Evolutionary conservation across 164 flowering plant genomes (phyloP).

Genomic region (Kalanchoe fedtschenkoi): DNA sequence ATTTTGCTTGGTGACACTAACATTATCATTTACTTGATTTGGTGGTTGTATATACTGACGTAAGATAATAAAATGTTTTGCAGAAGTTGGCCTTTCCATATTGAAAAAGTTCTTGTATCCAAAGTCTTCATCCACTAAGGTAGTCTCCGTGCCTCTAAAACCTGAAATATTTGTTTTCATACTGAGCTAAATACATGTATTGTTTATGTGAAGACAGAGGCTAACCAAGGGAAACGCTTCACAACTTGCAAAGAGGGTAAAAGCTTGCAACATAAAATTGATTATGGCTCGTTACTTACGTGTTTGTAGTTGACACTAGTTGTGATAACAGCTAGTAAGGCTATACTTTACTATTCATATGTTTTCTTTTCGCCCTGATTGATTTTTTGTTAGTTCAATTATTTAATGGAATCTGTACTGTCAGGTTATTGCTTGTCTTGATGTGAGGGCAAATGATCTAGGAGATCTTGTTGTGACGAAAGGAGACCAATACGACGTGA

Average conservation of each 20-base stretch:
- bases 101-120: slow-evolving; percentile 67
- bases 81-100: slow-evolving; percentile 93
- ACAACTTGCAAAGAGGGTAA: slow-evolving; percentile 88
- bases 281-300: background rate
- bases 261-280: background rate
- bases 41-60: too few species aligned
- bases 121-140: slow-evolving; percentile 49
- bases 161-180: slow-evolving; percentile 5
- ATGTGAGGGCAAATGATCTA: slow-evolving; percentile 88
- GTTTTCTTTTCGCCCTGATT: background rate
- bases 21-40: background rate
- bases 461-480: slow-evolving; percentile 98
- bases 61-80: slow-evolving; percentile 11
- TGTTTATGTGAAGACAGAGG: slow-evolving; percentile 52
- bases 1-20: background rate
- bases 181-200: slow-evolving; percentile 21
- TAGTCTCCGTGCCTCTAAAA: slow-evolving; percentile 17
- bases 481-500: slow-evolving; percentile 97
- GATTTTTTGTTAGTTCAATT: background rate
- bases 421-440: slow-evolving; percentile 97
- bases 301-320: background rate
- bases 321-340: background rate
- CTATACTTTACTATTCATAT: background rate
- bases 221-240: slow-evolving; percentile 53
- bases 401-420: background rate